Evolutionary conservation across 2,329 filamentous ascomycete genomes (phyloP).

Genomic region (Alternaria arbusti): DNA sequence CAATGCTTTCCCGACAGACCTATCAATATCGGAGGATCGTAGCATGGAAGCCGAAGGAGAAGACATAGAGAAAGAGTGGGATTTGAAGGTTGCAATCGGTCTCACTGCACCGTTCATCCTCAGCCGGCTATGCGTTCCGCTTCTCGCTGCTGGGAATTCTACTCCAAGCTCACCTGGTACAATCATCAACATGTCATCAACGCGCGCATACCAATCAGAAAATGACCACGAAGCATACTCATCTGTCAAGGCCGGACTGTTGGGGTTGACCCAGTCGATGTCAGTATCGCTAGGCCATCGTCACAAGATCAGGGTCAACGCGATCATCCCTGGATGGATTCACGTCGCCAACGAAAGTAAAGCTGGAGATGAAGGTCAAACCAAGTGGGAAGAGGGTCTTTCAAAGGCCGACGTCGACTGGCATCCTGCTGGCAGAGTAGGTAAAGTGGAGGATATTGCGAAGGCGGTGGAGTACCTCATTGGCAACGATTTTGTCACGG

Average conservation of each 20-base stretch:
- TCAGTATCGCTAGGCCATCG: constrained; percentile 53
- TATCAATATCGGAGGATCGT: constrained; percentile 31
- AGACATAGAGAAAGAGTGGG: constrained; percentile 42
- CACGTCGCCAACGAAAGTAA: constrained; percentile 55
- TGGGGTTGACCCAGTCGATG: constrained; percentile 59
- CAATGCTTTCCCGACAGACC: constrained; percentile 42
- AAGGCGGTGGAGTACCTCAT: constrained; percentile 52
- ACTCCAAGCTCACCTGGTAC: constrained; percentile 34
- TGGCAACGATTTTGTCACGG: constrained; percentile 51
- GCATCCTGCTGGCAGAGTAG: constrained; percentile 60
- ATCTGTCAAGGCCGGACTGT: constrained; percentile 58
- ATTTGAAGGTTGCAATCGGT: constrained; percentile 41
- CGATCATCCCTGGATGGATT: constrained; percentile 61
- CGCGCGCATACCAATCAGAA: constrained; percentile 58
- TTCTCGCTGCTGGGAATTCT: constrained; percentile 29
- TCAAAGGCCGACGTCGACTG: constrained; percentile 54
- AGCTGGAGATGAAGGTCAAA: constrained; percentile 50
- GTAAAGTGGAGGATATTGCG: constrained; percentile 56
- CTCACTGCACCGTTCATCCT: constrained; percentile 45
- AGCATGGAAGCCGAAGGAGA: constrained; percentile 41
- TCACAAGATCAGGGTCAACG: constrained; percentile 56
- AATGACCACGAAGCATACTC: constrained; percentile 59
- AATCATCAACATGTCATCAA: constrained; percentile 58
- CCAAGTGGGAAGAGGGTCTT: constrained; percentile 56
- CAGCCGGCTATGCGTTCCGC: constrained; percentile 38